Evolutionary conservation across 2,329 filamentous ascomycete species (phyloP).

Genomic region (Scytalidium sp.): DNA sequence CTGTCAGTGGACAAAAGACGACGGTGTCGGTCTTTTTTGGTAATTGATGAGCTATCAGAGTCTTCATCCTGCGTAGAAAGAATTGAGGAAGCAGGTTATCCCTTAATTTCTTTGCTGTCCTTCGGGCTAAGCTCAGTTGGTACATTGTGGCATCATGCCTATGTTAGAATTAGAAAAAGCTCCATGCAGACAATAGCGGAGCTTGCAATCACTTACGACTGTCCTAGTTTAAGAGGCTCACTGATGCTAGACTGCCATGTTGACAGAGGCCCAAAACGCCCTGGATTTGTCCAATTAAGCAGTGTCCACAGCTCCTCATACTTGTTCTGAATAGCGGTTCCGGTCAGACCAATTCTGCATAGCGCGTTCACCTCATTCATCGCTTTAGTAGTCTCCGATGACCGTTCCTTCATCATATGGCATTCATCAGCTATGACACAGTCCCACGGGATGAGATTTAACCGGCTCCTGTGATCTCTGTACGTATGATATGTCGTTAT

Average conservation of each 20-base stretch:
- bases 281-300: conserved; percentile 94
- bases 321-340: conserved; percentile 95
- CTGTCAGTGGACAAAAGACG: conserved; percentile 89
- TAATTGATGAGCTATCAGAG: conserved; percentile 84
- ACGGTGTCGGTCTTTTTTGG: conserved; percentile 94
- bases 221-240: conserved; percentile 78
- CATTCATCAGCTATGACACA: conserved; percentile 94
- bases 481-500: conserved; percentile 95
- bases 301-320: conserved; percentile 97
- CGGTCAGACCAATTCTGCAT: conserved; percentile 88
- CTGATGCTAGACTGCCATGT: conserved; percentile 80
- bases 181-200: too few species aligned
- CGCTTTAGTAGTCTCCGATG: conserved; percentile 73
- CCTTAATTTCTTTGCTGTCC: conserved; percentile 80
- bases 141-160: conserved; percentile 78
- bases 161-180: conserved; percentile 4
- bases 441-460: conserved; percentile 91
- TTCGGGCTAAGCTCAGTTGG: conserved; percentile 77
- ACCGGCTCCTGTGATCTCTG: conserved; percentile 64
- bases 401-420: conserved; percentile 79
- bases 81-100: conserved; percentile 84
- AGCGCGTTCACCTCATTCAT: conserved; percentile 90
- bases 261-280: conserved; percentile 60
- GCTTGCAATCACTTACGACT: conserved; percentile 60
- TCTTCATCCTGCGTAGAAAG: conserved; percentile 91